A percentile compares a stretch with the other conserved stretches of the same genome.
phyloP scores from a whole-genome alignment of 305 asterid species.

The Fraxinus nigra region DNA sequence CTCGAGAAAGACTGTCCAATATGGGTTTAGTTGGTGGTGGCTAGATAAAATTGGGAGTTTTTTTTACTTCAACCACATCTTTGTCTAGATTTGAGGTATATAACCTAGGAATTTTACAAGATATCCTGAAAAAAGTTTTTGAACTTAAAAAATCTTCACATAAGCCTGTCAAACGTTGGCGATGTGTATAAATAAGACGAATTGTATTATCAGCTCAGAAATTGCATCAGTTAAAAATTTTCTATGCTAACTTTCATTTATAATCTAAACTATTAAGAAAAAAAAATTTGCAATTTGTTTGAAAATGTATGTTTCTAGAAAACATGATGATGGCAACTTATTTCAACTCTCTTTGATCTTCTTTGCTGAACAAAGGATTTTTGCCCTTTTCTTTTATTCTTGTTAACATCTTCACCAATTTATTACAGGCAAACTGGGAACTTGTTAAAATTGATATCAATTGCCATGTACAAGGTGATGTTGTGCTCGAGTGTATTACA shows the following conservation, averaged over 20 bases:
- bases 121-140: background rate
- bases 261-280: background rate
- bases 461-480: constrained; percentile 72
- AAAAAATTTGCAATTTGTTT: background rate
- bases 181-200: background rate
- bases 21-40: background rate
- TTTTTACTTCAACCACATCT: background rate
- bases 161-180: background rate
- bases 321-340: background rate
- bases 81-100: background rate
- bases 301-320: background rate
- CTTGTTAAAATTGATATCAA: constrained; percentile 57
- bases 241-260: background rate
- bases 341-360: background rate
- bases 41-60: background rate
- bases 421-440: constrained; percentile 63
- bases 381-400: constrained; percentile 3
- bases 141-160: background rate
- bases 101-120: background rate
- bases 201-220: background rate
- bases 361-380: constrained; percentile 5
- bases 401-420: constrained; percentile 22
- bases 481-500: constrained; percentile 64
- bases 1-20: background rate
- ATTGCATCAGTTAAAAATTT: background rate